Evolutionary conservation across 805 yeast genomes (phyloP), one percentile per base, ranked within the genome.

Genomic region (Dipodascopsis uninucleata): DNA sequence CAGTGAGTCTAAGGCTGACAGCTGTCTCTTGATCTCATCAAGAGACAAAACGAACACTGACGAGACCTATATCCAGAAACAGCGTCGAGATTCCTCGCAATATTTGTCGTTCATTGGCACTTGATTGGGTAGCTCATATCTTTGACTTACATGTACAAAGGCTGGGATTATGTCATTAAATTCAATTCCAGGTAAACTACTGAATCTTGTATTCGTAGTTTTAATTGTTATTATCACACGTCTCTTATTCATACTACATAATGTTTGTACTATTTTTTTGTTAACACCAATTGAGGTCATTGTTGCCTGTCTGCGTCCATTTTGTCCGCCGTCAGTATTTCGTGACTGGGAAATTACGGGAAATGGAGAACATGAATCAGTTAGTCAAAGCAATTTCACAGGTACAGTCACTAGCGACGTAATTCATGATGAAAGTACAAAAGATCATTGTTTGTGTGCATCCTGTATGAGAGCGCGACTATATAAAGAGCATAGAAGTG

Each of bases 301-400:
- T 14, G 18, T 49, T 21, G 34, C 52, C n/a, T 6, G 31, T n/a
- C 33, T 49, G 4, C 31, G 51, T 5, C 51, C 52, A n/a, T 33
- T 31, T 10, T 46, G 52, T 29, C 54, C 54, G 18, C 52, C 50
- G 3, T 38, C 48, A 8, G 40, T 43, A 17, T 49, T 49, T 35
- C 16, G 31, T 7, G 52, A 46, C 23, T 46, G 52, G 52, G 52
- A 49, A 17, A 25, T 10, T 18, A 40, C 32, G 20, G 28, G 9
- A 16, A 35, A 17, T 7, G 41, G 25, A 25, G 36, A 20, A 17
- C 7, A 26, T 10, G n/a, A n/a, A n/a, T n/a, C n/a, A n/a, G n/a
- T n/a, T n/a, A n/a, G 16, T 35, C 35, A 26, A 29, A 25, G 42
- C 35, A 25, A 34, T 29, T 20, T 41, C 16, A 26, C 40, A 20